These are phyloP conservation scores for Coriaria nepalensis DNA, from an alignment of 306 rosid genomes.

Conservation along the genomic window DNA sequence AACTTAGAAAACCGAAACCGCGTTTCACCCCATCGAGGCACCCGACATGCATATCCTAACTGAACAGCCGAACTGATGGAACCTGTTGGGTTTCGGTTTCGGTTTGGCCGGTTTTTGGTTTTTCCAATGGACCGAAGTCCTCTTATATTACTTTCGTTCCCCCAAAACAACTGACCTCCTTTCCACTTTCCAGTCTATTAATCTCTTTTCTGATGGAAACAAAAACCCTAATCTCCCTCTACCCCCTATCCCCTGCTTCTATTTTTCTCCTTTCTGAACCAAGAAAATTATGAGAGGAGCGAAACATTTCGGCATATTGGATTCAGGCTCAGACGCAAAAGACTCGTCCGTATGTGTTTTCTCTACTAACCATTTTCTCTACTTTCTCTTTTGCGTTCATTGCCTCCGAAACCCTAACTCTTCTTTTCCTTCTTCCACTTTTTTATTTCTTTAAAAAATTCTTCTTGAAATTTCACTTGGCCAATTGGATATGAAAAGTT, in stretches of 20 bases:
- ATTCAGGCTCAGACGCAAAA: slow-evolving; percentile 34
- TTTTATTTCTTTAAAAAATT: not conserved
- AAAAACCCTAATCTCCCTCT: slow-evolving; percentile 7
- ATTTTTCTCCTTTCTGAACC: slow-evolving; percentile 7
- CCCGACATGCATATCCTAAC: too few relatives aligned
- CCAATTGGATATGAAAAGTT: too few relatives aligned
- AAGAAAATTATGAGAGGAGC: slow-evolving; percentile 54
- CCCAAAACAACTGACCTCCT: too few relatives aligned
- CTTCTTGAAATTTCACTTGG: too few relatives aligned
- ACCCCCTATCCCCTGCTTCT: slow-evolving; percentile 2
- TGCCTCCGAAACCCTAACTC: not conserved
- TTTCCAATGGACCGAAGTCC: too few relatives aligned
- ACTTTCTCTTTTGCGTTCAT: not conserved
- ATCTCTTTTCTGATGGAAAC: slow-evolving; percentile 8
- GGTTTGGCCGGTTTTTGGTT: too few relatives aligned
- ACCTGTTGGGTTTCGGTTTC: too few relatives aligned
- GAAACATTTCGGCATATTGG: slow-evolving; percentile 55
- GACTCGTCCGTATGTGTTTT: slow-evolving; percentile 51
- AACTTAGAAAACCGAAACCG: too few relatives aligned
- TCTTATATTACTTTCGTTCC: slow-evolving; percentile 7
- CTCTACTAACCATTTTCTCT: not conserved
- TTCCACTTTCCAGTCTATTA: not conserved
- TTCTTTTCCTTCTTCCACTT: not conserved
- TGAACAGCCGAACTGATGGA: too few relatives aligned
- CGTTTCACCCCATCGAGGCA: too few relatives aligned